Conservation (phyloP, 495 filamentous ascomycete species). For the Neurospora sp. region DNA sequence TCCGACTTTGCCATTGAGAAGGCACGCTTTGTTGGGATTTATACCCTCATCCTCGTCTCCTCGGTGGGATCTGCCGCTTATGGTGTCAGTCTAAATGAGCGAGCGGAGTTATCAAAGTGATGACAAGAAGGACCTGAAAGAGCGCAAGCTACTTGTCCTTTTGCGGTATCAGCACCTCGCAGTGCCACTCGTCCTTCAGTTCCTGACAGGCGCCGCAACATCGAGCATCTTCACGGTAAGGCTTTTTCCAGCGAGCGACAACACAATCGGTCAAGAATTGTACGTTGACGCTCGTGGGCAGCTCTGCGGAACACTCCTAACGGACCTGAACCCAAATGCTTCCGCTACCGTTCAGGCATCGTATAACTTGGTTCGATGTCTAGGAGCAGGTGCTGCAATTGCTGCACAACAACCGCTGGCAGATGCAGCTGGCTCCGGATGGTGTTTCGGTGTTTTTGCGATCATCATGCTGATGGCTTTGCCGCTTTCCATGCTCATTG, state of each 20-base stretch:
- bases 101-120: background rate
- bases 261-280: background rate
- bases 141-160: background rate
- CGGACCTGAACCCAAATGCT: slow-evolving; percentile 17
- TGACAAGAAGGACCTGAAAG: background rate
- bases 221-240: slow-evolving; percentile 4
- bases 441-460: slow-evolving; percentile 7
- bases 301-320: slow-evolving; percentile 13
- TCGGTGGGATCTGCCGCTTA: background rate
- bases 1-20: background rate
- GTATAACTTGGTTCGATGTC: slow-evolving; percentile 7
- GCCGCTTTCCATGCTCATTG: background rate
- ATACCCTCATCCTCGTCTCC: background rate
- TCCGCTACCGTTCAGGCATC: slow-evolving; percentile 9
- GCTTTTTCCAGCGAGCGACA: background rate
- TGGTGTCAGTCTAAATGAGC: slow-evolving; percentile 3
- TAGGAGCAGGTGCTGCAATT: slow-evolving; percentile 3
- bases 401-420: slow-evolving; percentile 7
- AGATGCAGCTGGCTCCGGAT: slow-evolving; percentile 4
- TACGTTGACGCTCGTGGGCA: background rate
- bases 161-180: slow-evolving; percentile 1
- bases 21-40: background rate
- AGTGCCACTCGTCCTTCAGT: slow-evolving; percentile 6
- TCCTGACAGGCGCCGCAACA: slow-evolving; percentile 5
- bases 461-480: slow-evolving; percentile 2